These are phyloP conservation scores for Aspergillus floridensis DNA, from an alignment of 2,329 filamentous ascomycete genomes.

Conservation along the genomic window DNA sequence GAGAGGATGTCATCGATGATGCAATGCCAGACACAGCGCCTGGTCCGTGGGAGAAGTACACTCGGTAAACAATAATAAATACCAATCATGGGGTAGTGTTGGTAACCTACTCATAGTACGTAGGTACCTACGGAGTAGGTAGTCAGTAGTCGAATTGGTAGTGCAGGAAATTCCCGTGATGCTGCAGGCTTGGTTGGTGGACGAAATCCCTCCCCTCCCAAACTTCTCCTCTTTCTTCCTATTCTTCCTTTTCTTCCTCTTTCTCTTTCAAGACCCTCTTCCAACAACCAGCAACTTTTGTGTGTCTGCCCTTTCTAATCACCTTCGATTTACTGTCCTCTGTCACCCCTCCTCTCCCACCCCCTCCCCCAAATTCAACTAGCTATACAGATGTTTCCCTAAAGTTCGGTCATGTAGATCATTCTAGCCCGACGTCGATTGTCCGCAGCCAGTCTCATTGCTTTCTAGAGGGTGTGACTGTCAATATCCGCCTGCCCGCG, in stretches of 20 bases:
- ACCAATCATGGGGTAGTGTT: no score
- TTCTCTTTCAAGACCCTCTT: not conserved
- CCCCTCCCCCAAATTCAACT: not conserved
- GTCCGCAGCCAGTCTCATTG: not conserved
- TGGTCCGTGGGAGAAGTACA: no score
- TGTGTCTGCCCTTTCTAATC: no score
- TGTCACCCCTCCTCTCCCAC: not conserved
- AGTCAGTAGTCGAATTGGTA: no score
- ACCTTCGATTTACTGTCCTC: not conserved
- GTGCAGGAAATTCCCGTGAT: slow-evolving; percentile 1
- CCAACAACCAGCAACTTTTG: no score
- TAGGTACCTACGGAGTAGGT: no score
- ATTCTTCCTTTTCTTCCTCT: not conserved
- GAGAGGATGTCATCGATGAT: slow-evolving; percentile 7
- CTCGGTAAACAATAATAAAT: no score
- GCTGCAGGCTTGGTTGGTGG: slow-evolving; percentile 3
- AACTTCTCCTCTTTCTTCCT: not conserved
- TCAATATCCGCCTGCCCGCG: not conserved
- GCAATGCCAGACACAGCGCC: not conserved
- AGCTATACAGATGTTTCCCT: not conserved
- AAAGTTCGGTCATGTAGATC: not conserved
- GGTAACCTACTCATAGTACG: no score
- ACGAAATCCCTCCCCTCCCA: not conserved
- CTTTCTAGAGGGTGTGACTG: not conserved
- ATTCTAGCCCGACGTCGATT: not conserved